Conservation (phyloP, 768 basidiomycete species). For the Serendipita sp. region DNA sequence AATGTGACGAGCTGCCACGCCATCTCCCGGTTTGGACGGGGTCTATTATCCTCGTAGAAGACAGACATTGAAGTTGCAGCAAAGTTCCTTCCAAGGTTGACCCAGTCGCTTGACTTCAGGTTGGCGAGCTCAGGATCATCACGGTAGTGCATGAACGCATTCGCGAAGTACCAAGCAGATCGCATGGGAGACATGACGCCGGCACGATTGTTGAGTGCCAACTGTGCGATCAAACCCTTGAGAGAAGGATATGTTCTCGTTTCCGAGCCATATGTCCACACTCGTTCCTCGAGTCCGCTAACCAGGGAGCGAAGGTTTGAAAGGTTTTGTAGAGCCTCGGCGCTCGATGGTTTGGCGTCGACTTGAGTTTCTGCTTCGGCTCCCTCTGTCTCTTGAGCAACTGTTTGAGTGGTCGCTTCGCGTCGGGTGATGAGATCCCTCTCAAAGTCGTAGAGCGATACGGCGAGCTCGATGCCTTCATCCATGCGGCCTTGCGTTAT, state of each 20-base stretch:
- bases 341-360: not conserved
- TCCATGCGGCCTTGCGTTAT: slow-evolving; percentile 14
- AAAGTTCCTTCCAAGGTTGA: not conserved
- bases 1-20: not conserved
- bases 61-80: not conserved
- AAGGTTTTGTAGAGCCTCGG: not conserved
- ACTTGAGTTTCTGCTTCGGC: not conserved
- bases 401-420: not conserved
- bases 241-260: not conserved
- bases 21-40: not conserved
- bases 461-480: slow-evolving; percentile 15
- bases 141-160: not conserved
- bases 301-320: not conserved
- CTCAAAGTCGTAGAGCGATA: slow-evolving; percentile 9
- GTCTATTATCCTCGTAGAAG: not conserved
- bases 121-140: not conserved
- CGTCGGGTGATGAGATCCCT: not conserved
- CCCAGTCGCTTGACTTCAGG: not conserved
- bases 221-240: not conserved
- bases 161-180: not conserved
- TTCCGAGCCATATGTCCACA: not conserved
- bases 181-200: not conserved
- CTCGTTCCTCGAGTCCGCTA: not conserved
- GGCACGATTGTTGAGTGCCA: not conserved
- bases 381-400: not conserved